Evolutionary conservation across 2,329 filamentous ascomycete genomes (phyloP), one percentile per base, ranked within the genome.

Genomic region (Nothomitra cinnamomea): DNA sequence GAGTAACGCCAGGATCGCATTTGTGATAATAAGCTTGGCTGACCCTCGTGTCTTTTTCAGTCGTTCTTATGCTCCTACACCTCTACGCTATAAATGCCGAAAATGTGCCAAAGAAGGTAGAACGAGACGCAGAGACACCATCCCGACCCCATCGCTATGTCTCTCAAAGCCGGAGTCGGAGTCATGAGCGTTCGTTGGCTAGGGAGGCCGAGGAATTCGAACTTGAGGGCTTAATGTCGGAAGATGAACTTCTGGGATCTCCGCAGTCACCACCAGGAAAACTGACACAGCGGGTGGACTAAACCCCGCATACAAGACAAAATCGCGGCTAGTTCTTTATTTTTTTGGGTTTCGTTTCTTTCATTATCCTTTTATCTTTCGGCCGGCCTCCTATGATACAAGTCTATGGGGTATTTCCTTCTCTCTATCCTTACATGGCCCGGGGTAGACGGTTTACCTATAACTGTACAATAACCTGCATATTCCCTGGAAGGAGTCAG

Each of bases 121-220:
- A 12, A 42, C 49, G 7, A 1, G 52, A 38, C 32, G 22, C 15
- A 0, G 22, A 21, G 21, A 21, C 48, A 17, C 50, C n/a, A n/a
- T n/a, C n/a, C n/a, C n/a, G n/a, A n/a, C n/a, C 50, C 12, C 5
- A 5, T 12, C 52, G 22, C 17, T 24, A 17, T 21, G 28, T 17
- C 17, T 32, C 19, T 21, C 21, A 19, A 12, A 28, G 47, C 64
- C 53, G 64, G 72, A 58, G 60, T 64, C 25, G 43, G 54, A 32
- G 56, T 61, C 5, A 64, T 5, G 3, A 51, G 21, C n/a, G 64
- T 41, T 63, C 65, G 1, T 55, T 57, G n/a, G 72, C 90, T 38
- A 75, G 79, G 28, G 89, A 94, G 63, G 89, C 86, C 0, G 84
- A 95, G 64, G 88, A 95, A 60, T 98, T 95, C 65, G 92, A 96